These are phyloP conservation scores for Linaria vulgaris DNA, from an alignment of 257 asterid species.

Conservation along the genomic window DNA sequence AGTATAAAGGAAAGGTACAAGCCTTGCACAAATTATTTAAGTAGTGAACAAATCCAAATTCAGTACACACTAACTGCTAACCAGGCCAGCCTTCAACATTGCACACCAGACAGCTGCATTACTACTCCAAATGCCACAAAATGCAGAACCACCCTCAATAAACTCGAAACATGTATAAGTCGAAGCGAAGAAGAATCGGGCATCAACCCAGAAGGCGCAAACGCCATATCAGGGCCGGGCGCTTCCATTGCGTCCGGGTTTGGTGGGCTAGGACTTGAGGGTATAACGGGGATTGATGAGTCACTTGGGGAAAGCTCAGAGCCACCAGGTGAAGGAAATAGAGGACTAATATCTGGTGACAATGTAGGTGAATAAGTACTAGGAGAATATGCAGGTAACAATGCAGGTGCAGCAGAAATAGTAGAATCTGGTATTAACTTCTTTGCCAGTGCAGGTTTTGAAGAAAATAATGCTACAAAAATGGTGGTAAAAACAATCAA, in stretches of 20 bases:
- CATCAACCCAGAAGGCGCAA: slow-evolving; percentile 42
- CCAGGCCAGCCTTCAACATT: background rate
- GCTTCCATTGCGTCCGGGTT: slow-evolving; percentile 67
- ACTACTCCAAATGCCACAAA: slow-evolving; percentile 36
- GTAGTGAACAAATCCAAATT: background rate
- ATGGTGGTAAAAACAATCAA: slow-evolving; percentile 23
- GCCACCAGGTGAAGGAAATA: slow-evolving; percentile 75
- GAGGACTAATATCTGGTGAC: slow-evolving; percentile 80
- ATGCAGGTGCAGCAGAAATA: slow-evolving; percentile 84
- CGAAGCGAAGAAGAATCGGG: slow-evolving; percentile 46
- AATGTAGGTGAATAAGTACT: slow-evolving; percentile 46
- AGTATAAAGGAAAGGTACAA: background rate
- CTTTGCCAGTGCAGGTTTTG: slow-evolving; percentile 14
- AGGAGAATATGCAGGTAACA: slow-evolving; percentile 46
- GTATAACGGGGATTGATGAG: slow-evolving; percentile 63
- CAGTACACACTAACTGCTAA: slow-evolving; percentile 10
- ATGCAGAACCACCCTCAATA: slow-evolving; percentile 31
- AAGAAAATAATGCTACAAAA: slow-evolving; percentile 32
- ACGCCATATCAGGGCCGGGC: slow-evolving; percentile 50
- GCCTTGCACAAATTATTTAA: slow-evolving; percentile 5
- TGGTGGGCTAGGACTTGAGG: slow-evolving; percentile 98
- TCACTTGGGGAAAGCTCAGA: slow-evolving; percentile 69
- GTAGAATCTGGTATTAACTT: slow-evolving; percentile 48
- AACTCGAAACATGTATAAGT: slow-evolving; percentile 24
- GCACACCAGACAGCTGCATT: slow-evolving; percentile 26